phyloP scores from a whole-genome alignment of 441 rosid species.

The Sinapis alba region DNA sequence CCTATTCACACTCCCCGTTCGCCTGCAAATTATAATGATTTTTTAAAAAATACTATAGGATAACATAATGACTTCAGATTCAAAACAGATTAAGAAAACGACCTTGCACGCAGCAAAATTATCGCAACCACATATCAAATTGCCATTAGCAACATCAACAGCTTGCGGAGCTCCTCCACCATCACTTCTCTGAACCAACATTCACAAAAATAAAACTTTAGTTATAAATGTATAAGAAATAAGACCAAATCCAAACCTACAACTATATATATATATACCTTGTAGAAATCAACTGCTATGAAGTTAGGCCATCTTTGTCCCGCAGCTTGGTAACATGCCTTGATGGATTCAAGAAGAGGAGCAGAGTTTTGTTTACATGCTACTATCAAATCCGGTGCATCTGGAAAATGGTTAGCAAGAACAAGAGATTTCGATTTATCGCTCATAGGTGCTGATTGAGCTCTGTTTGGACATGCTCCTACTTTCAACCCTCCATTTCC shows the following conservation, averaged over 20 bases:
- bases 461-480: constrained; percentile 61
- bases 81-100: background rate
- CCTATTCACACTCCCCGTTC: constrained; percentile 20
- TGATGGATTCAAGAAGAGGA: constrained; percentile 50
- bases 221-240: background rate
- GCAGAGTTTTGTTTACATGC: constrained; percentile 72
- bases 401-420: constrained; percentile 62
- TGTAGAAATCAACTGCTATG: constrained; percentile 72
- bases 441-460: constrained; percentile 54
- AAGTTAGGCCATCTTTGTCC: constrained; percentile 73
- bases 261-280: constrained; percentile 40
- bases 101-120: constrained; percentile 50
- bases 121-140: constrained; percentile 58
- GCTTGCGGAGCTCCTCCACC: constrained; percentile 68
- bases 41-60: too few relatives aligned
- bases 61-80: background rate
- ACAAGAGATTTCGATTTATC: constrained; percentile 56
- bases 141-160: constrained; percentile 51
- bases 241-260: background rate
- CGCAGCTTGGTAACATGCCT: constrained; percentile 52
- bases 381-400: constrained; percentile 39
- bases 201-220: background rate
- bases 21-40: constrained; percentile 5
- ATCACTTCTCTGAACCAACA: constrained; percentile 56
- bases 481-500: constrained; percentile 62